These are phyloP conservation scores for Bipolaris bicolor DNA, from an alignment of 2,329 filamentous ascomycete species.

Conservation along the genomic window DNA sequence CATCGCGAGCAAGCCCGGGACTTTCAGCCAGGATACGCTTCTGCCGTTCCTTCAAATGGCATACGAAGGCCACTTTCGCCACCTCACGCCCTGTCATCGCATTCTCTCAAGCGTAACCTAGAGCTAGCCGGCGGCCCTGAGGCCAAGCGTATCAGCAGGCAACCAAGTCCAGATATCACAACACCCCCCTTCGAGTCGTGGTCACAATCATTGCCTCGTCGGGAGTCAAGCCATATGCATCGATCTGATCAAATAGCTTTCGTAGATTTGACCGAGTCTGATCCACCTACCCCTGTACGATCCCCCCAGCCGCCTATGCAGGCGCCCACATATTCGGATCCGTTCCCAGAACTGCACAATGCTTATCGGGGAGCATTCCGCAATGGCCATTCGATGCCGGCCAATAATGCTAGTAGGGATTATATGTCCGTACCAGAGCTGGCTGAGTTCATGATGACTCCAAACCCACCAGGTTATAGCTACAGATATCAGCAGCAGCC, in stretches of 20 bases:
- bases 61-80: background rate
- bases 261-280: slow-evolving; percentile 34
- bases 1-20: background rate
- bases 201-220: slow-evolving; percentile 10
- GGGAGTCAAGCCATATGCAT: background rate
- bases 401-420: slow-evolving; percentile 29
- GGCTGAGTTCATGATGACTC: slow-evolving; percentile 35
- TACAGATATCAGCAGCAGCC: slow-evolving; percentile 21
- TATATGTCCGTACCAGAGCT: slow-evolving; percentile 37
- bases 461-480: slow-evolving; percentile 19
- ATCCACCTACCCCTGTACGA: slow-evolving; percentile 20
- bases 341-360: slow-evolving; percentile 13
- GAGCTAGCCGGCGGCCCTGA: slow-evolving; percentile 27
- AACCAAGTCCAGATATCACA: slow-evolving; percentile 31
- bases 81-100: slow-evolving; percentile 5
- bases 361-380: slow-evolving; percentile 7
- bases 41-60: background rate
- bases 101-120: slow-evolving; percentile 35
- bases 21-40: background rate
- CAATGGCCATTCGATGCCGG: slow-evolving; percentile 11
- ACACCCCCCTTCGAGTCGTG: slow-evolving; percentile 23
- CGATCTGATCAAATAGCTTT: background rate
- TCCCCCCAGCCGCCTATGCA: background rate
- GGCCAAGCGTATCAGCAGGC: slow-evolving; percentile 34
- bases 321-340: slow-evolving; percentile 4